Evolutionary conservation across 768 basidiomycete genomes (phyloP), one percentile per base, ranked within the genome.

Genomic region (Harrya chromipes): DNA sequence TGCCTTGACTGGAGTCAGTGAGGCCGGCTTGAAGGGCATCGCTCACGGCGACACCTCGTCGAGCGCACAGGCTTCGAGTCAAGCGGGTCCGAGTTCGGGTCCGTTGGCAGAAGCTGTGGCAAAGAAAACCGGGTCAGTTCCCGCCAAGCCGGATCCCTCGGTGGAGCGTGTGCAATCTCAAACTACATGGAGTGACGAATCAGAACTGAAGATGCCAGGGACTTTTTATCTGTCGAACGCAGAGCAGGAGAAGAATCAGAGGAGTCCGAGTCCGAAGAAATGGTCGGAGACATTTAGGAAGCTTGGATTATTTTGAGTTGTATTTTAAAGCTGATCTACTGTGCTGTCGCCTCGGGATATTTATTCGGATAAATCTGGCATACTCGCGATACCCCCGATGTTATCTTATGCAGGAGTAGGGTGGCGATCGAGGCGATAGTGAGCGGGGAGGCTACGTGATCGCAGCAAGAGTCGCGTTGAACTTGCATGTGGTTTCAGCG

Each of bases 191-290:
- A 63, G 70, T 34, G 60, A 67, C 23, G 70, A 72, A 23, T 49
- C 63, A 19, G 69, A 72, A 31, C 53, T 71, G 47, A 59, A 43
- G 46, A 82, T 83, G 66, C 82, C 82, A 2, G 81, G 82, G 10
- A 76, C 78, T 26, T 81, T 82, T 53, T 69, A 74, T 49, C 35
- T 64, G 7, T 49, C 62, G 23, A 39, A 40, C 31, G 38, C 7
- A 14, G 55, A 57, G 35, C 40, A 36, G 47, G 49, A 49, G 21
- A 23, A 24, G 17, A 17, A 2, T 14, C 49, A 14, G 9, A 31
- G 47, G 34, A 7, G 29, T 11, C 46, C 23, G 3, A 42, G 33
- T 27, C 52, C 53, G 26, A 54, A 24, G 33, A 54, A 26, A 21
- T 69, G 62, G 67, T 40, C 49, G 3, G 57, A 56, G 17, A 38